Evolutionary conservation across 176 grass and related monocot species (phyloP), one percentile per base, ranked within the genome.

Genomic region (Zea luxurians): DNA sequence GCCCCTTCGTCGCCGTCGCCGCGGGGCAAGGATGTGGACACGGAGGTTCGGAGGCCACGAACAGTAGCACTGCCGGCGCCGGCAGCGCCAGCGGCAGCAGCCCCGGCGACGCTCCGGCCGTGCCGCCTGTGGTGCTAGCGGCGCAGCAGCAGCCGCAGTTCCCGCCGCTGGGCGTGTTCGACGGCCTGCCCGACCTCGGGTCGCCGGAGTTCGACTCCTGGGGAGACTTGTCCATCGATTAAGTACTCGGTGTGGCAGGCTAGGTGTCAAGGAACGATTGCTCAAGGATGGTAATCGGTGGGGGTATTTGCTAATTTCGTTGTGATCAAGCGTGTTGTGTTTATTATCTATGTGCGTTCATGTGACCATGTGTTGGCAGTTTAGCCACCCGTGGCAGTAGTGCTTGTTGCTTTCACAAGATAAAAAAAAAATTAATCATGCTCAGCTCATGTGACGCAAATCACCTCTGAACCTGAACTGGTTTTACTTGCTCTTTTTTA

Each of bases 161-260:
- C 68, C 37, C 43, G 10, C 37, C 69, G 81, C 48, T 43, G 41
- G 71, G 64, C 13, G 64, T 88, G 77, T 88, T 84, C 21, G 71
- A 84, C 42, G 82, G 48, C 77, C 77, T 80, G 57, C 2, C 58
- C n/a, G 87, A 89, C 77, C 35, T 89, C 59, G 71, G 87, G 18
- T 84, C 72, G 82, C 87, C 87, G 87, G 87, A 71, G 77, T 85
- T 89, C 58, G 82, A 84, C 11, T 35, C 65, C 42, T 89, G 87
- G 87, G 34, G 48, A 1, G 87, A 85, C 15, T 66, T 89, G 10
- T 64, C 77, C 55, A 57, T 76, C 13, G 71, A 84, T 37, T 75
- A 38, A 76, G 2, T 2, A 18, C 0, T 40, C 78, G 27, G 8
- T 27, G 37, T 27, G 37, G 54, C 7, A 2, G 4, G 15, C 8